Percentiles rank a stretch among this genome's conserved stretches.
Evolutionary conservation across 139 green algal genomes (phyloP).

Genomic region (Coelastrella sp.): DNA sequence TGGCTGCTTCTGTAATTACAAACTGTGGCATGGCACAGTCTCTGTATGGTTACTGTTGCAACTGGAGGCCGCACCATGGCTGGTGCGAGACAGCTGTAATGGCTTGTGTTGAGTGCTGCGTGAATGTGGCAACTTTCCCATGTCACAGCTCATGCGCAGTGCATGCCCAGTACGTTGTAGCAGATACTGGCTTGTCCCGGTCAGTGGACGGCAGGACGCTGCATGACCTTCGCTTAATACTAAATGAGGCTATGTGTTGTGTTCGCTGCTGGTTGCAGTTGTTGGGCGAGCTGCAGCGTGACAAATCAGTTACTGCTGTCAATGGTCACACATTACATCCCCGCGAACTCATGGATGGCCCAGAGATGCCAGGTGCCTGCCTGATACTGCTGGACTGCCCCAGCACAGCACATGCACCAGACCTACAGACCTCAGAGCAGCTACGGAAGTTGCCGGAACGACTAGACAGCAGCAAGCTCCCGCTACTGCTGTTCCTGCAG

Average conservation of each 20-base stretch:
- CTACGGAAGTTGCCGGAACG: constrained; percentile 7
- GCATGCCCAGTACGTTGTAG: no score
- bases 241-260: background rate
- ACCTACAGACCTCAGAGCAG: constrained; percentile 8
- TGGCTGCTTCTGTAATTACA: no score
- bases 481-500: constrained; percentile 23
- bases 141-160: no score
- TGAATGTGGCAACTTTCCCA: no score
- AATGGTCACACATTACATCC: constrained; percentile 70
- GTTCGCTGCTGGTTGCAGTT: constrained; percentile 50
- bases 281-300: constrained; percentile 83
- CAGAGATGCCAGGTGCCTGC: constrained; percentile 73
- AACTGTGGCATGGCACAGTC: no score
- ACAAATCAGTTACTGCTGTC: constrained; percentile 68
- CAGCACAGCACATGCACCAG: constrained; percentile 52
- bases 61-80: no score
- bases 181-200: no score
- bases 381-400: constrained; percentile 93
- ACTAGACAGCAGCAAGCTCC: background rate
- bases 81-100: no score
- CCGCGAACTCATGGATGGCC: constrained; percentile 83
- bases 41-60: no score
- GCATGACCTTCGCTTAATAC: no score
- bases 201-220: no score
- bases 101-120: no score